Evolutionary conservation across 257 asterid species (phyloP), one percentile per base, ranked within the genome.

Genomic region (Phtheirospermum japonicum): DNA sequence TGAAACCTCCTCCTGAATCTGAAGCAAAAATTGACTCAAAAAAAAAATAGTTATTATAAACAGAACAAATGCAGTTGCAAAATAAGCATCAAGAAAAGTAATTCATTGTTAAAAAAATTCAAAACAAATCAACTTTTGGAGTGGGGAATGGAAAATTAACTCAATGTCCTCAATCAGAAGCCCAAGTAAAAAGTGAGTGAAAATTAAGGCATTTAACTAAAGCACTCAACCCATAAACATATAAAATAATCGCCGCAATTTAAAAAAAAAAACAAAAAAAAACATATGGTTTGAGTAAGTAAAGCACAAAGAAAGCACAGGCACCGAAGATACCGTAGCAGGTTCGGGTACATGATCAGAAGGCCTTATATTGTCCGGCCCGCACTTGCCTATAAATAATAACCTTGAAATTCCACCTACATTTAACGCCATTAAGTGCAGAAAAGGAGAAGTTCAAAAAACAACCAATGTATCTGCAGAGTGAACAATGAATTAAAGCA

Each of bases 291-390:
- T 34, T 28, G n/a, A 30, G 28, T 3, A 28, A 20, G 23, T 19
- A 48, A 45, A 23, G 0, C 36, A 20, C 53, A 65, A 13, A 11
- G 13, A 66, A 36, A 67, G 49, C 8, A 63, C 45, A 62, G 33
- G 64, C 67, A 84, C 93, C 87, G 77, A 61, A 28, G 33, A 67
- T 69, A 84, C 93, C 87, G 77, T 64, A 28, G 82, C 63, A 13
- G 76, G 52, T 63, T 61, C 77, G 1, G 71, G 18, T 58, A 66
- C 74, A 39, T 62, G 53, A 68, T 59, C 57, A 30, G 80, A 61
- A 63, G 83, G 76, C 48, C 51, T 65, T 18, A 63, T 30, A 68
- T 74, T 66, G 69, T 72, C 84, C 3, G 76, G 64, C 26, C 63
- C 64, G 63, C 80, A 70, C 65, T 80, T 79, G 64, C 78, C 55